phyloP scores from a whole-genome alignment of 2,329 filamentous ascomycete species.

The Epichloe coenophiala region DNA sequence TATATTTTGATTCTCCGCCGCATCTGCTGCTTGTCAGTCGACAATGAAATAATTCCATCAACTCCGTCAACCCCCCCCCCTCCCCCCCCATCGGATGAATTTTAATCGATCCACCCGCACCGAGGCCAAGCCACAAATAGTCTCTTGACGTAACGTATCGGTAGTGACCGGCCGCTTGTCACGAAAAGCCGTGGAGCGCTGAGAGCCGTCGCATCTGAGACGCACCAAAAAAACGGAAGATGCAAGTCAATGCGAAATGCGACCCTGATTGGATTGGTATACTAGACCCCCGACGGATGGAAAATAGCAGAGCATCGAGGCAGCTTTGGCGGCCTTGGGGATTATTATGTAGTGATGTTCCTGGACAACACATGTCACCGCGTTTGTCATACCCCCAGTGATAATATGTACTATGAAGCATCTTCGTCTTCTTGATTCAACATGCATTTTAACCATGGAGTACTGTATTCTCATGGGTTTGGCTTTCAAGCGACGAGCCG shows the following conservation, averaged over 20 bases:
- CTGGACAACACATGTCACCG: no score
- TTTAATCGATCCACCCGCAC: neutral
- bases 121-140: neutral
- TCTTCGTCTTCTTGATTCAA: neutral
- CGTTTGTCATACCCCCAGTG: neutral
- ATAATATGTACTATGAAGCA: neutral
- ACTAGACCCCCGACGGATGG: neutral
- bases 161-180: slow-evolving; percentile 2
- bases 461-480: neutral
- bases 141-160: slow-evolving; percentile 7
- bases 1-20: no score
- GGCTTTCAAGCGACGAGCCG: neutral
- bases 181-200: neutral
- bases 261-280: neutral
- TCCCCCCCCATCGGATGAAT: neutral
- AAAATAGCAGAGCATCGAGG: no score
- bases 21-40: no score
- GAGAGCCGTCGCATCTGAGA: slow-evolving; percentile 3
- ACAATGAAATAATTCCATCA: no score
- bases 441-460: neutral
- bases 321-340: neutral
- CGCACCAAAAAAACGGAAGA: neutral
- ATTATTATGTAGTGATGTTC: neutral
- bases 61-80: neutral
- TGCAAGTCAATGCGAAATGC: neutral